These are phyloP conservation scores for Remersonia thermophila DNA, from an alignment of 2,329 filamentous ascomycete genomes.

Conservation along the genomic window DNA sequence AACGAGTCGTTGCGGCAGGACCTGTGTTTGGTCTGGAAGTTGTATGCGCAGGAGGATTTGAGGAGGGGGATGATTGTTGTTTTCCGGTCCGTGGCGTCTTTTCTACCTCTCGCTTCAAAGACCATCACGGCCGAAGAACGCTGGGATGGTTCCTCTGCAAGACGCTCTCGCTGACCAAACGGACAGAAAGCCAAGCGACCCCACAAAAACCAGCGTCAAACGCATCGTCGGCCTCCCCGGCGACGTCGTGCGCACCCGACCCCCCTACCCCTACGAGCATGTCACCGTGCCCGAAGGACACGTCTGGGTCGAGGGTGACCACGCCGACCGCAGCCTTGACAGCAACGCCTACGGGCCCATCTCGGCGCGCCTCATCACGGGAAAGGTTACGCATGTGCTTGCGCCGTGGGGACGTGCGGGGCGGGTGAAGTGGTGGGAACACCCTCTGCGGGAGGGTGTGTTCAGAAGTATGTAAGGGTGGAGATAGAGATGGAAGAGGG, in stretches of 20 bases:
- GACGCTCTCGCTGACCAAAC: background rate
- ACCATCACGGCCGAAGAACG: too few relatives aligned
- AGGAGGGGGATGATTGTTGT: conserved; percentile 64
- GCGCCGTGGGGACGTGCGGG: conserved; percentile 53
- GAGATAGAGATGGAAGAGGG: background rate
- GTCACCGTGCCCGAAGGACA: conserved; percentile 68
- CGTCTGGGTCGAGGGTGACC: conserved; percentile 88
- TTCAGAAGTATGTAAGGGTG: conserved; percentile 5
- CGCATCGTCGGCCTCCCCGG: conserved; percentile 70
- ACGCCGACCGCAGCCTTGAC: conserved; percentile 57
- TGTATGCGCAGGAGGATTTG: conserved; percentile 44
- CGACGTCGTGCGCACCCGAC: conserved; percentile 57
- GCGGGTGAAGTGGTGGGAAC: conserved; percentile 45
- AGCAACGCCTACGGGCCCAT: conserved; percentile 87
- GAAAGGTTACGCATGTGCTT: conserved; percentile 59
- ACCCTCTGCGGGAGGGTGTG: conserved; percentile 18
- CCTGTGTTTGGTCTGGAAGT: conserved; percentile 46
- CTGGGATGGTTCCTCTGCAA: background rate
- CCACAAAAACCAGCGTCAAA: conserved; percentile 63
- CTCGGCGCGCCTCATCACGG: conserved; percentile 60
- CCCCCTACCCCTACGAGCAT: conserved; percentile 42
- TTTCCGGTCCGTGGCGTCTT: conserved; percentile 42
- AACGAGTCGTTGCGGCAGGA: conserved; percentile 43
- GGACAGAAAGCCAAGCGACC: conserved; percentile 55
- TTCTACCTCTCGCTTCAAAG: too few relatives aligned